phyloP scores from a whole-genome alignment of 192 early-diverging fungal genomes.

The Podila horticola region DNA sequence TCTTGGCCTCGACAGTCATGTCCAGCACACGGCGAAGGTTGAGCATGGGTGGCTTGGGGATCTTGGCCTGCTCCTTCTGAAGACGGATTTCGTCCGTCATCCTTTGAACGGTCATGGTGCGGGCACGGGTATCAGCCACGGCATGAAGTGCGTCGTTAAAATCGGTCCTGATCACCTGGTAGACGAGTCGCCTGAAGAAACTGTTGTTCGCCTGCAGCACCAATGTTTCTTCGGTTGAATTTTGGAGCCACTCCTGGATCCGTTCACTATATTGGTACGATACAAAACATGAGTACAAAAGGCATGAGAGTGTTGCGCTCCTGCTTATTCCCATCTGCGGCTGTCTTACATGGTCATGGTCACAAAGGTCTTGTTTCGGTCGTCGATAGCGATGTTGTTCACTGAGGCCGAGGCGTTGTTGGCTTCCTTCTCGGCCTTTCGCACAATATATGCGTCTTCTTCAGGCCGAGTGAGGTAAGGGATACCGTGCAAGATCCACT shows the following conservation, averaged over 20 bases:
- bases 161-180: constrained; percentile 73
- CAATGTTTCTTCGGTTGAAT: constrained; percentile 25
- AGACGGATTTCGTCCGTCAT: constrained; percentile 54
- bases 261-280: constrained; percentile 3
- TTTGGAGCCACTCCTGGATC: constrained; percentile 58
- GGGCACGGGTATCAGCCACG: constrained; percentile 32
- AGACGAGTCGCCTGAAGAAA: constrained; percentile 78
- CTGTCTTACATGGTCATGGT: constrained; percentile 51
- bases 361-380: constrained; percentile 62
- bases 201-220: constrained; percentile 61
- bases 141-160: constrained; percentile 29
- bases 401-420: not conserved
- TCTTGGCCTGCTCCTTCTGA: constrained; percentile 49
- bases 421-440: constrained; percentile 24
- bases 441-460: constrained; percentile 49
- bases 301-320: not conserved
- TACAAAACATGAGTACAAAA: not conserved
- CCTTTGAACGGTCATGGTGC: constrained; percentile 48
- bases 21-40: constrained; percentile 86
- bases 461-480: constrained; percentile 74
- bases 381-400: constrained; percentile 60
- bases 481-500: constrained; percentile 84
- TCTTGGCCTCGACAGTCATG: constrained; percentile 70
- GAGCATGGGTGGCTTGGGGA: constrained; percentile 33
- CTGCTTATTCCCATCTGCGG: no score